Conservation (phyloP, 2,329 filamentous ascomycete genomes). For the Ophiostoma sp. region DNA sequence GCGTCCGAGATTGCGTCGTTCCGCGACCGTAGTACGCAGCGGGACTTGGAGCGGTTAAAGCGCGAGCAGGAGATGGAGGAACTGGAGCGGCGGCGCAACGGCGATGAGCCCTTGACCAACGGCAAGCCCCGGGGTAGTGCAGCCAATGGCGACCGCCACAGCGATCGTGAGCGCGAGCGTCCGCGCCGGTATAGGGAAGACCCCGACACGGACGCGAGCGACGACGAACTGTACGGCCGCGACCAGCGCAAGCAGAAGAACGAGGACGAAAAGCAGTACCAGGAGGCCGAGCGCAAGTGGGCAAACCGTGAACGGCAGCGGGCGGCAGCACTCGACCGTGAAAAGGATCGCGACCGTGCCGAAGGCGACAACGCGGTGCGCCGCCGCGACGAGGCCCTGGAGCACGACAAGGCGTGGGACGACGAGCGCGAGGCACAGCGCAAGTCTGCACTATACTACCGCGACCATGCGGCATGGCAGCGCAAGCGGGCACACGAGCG, state of each 20-base stretch:
- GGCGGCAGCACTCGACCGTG: conserved; percentile 77
- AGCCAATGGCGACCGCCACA: background rate
- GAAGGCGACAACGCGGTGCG: conserved; percentile 62
- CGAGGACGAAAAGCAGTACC: conserved; percentile 73
- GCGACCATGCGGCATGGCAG: conserved; percentile 77
- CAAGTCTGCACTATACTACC: conserved; percentile 76
- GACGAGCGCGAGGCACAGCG: conserved; percentile 75
- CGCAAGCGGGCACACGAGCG: conserved; percentile 71
- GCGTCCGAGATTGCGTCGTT: conserved; percentile 92
- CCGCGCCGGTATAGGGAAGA: conserved; percentile 40
- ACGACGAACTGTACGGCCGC: conserved; percentile 74
- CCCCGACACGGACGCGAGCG: conserved; percentile 80
- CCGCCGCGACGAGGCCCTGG: conserved; percentile 64
- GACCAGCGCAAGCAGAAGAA: conserved; percentile 64
- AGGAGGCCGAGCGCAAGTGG: conserved; percentile 86
- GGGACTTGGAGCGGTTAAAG: conserved; percentile 80
- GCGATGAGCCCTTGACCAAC: conserved; percentile 48
- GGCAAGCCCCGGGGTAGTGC: conserved; percentile 31
- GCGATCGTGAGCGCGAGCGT: conserved; percentile 3
- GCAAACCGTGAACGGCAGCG: conserved; percentile 79
- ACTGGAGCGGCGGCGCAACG: conserved; percentile 66
- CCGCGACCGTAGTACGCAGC: conserved; percentile 79
- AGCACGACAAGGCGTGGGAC: conserved; percentile 66
- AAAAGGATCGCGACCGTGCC: conserved; percentile 71
- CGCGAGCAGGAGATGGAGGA: conserved; percentile 91